These are phyloP conservation scores for Cladophialophora yegresii DNA, from an alignment of 2,329 filamentous ascomycete species.

Conservation along the genomic window DNA sequence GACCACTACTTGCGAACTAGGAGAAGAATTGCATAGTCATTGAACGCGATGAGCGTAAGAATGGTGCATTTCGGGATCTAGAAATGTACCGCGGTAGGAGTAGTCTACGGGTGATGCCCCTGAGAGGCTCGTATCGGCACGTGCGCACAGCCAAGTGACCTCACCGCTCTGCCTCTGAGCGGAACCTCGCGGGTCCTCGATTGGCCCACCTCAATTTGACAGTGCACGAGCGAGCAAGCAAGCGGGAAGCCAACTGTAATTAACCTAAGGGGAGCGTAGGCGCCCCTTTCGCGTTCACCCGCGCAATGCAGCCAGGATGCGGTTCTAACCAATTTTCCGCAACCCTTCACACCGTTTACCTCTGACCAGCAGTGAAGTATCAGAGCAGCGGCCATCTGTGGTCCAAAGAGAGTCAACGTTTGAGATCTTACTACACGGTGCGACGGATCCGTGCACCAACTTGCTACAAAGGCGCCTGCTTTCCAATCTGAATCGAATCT, in stretches of 20 bases:
- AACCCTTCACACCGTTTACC: slow-evolving; percentile 2
- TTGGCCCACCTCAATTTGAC: background rate
- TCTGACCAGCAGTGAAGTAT: slow-evolving; percentile 1
- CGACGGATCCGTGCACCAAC: background rate
- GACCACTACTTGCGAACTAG: background rate
- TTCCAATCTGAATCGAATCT: background rate
- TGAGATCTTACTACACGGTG: background rate
- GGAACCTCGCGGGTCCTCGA: background rate
- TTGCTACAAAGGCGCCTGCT: background rate
- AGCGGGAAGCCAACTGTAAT: background rate
- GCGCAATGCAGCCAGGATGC: slow-evolving; percentile 1
- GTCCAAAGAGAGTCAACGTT: background rate
- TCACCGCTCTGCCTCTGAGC: background rate
- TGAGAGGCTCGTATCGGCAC: background rate
- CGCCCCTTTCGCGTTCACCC: slow-evolving; percentile 3
- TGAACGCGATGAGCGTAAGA: background rate
- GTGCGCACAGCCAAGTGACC: background rate
- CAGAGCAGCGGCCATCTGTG: background rate
- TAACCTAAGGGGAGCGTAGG: background rate
- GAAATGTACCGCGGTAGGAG: background rate
- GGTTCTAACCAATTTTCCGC: slow-evolving; percentile 2
- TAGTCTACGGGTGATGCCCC: background rate
- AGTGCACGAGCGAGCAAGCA: background rate
- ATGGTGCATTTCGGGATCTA: background rate
- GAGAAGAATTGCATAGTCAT: background rate